Evolutionary conservation across 495 filamentous ascomycete genomes (phyloP), one percentile per base, ranked within the genome.

Genomic region (Lasiosphaeris hirsuta): DNA sequence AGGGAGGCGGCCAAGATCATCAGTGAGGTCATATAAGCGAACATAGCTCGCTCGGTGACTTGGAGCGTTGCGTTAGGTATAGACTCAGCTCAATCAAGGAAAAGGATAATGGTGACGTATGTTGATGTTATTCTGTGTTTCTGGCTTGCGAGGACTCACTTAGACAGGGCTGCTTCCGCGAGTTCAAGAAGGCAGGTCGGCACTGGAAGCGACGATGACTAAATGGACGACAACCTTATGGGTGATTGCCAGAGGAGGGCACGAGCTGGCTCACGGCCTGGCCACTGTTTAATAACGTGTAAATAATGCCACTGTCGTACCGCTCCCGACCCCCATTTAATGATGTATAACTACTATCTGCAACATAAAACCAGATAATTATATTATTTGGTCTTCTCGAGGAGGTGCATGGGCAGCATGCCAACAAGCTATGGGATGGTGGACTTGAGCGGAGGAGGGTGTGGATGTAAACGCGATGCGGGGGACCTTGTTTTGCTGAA

Each of bases 1-100:
- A 89, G 90, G 59, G 93, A 97, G 73, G 94, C 94, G 10, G 92
- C 92, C 37, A 96, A 93, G 78, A 98, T 98, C 67, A 90, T 98
- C 46, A 91, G 93, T 23, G 94, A 98, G 74, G 94, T 98, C 45
- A 79, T 96, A 72, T 96, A 88, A 66, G 43, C 14, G 13, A 4
- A 41, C 7, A 10, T 23, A 13, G 7, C 17, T 14, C 11, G 30
- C 19, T 15, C 4, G n/a, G 30, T 53, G 39, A 51, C 5, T 38
- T 44, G n/a, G 30, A 9, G 15, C 14, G 36, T 10, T 49, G 37
- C 40, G 19, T 6, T 5, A 33, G 17, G 41, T 10, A 11, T 38
- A 40, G 47, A 40, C 48, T 19, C 43, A 23, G n/a, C 18, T 50
- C 19, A 50, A 15, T 50, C 23, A 18, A 37, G 46, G 46, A 33